Base-by-base conservation (phyloP, 2,329 filamentous ascomycete species). In the Penicillium sp. region DNA sequence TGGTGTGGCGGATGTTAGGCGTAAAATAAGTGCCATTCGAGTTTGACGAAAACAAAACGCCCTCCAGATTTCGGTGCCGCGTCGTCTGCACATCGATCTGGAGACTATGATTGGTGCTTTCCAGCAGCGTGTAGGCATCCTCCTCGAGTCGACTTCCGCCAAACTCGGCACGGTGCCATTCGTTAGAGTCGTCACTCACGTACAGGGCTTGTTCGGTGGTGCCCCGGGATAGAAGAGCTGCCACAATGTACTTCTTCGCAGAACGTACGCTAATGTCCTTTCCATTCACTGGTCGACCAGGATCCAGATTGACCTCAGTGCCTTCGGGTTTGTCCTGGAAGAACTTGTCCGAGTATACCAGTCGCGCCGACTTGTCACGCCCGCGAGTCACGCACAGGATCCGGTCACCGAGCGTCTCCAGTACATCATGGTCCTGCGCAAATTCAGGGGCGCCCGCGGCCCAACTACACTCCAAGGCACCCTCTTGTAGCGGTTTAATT, bases 21-120 rank as follows among this genome's bases (percentile, higher is more conserved):
- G 85, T 92, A 61, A 96, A 98, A 64, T 90, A 95, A 2, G 88
- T 95, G 44, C 92, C 92, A 59, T 96, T 93, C 20, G 89, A 96
- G 61, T 98, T 98, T 60, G 90, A 96, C 4, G 88, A 94, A 57
- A 95, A 90, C 39, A 98, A 73, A 8, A 84, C 80, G 22, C 92
- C 93, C 77, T 95, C 90, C 0, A 83, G 77, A 25, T 76, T 77
- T 1, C 74, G 30, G 69, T 71, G 26, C 39, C 64, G 68, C 8
- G 73, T 74, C 1, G 83, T 86, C 75, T 90, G 82, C 47, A 96
- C 89, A 63, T 96, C 89, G 38, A 98, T 80, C 66, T 96, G 90
- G 52, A 98, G 88, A 69, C 90, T 95, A 70, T 98, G 95, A 59
- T 95, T 90, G 28, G 92, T 96, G 56, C 89, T 92, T 66, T 96